phyloP scores from a whole-genome alignment of 192 early-diverging fungal genomes.

The Gigaspora rosea region DNA sequence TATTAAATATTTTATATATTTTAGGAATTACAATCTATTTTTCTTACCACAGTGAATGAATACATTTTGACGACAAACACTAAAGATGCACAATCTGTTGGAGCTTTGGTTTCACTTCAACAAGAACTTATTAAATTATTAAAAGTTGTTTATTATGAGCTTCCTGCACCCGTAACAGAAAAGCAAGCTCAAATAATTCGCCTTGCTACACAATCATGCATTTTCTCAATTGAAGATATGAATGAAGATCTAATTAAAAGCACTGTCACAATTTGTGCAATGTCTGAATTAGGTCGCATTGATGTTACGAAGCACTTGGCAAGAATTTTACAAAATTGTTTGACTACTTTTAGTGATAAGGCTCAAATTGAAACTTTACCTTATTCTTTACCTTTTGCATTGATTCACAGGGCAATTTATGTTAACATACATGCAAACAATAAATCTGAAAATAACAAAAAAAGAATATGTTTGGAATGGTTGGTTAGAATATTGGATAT shows the following conservation, averaged over 20 bases:
- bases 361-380: not conserved
- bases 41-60: constrained; percentile 41
- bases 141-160: not conserved
- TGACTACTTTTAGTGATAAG: not conserved
- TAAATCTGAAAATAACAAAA: constrained; percentile 4
- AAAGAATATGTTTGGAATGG: constrained; percentile 40
- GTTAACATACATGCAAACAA: not conserved
- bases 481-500: constrained; percentile 52
- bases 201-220: not conserved
- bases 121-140: constrained; percentile 2
- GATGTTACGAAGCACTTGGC: not conserved
- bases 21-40: constrained; percentile 44
- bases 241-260: not conserved
- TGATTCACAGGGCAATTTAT: constrained; percentile 40
- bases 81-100: constrained; percentile 14
- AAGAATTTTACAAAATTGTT: constrained; percentile 14
- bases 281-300: constrained; percentile 1
- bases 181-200: constrained; percentile 4
- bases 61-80: constrained; percentile 29
- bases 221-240: not conserved
- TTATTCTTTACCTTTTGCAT: constrained; percentile 37
- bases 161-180: not conserved
- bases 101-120: not conserved
- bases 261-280: not conserved
- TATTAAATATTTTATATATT: constrained; percentile 4